Evolutionary conservation across 352 stramenopile genomes (phyloP), one percentile per base, ranked within the genome.

Genomic region (Pythium oligandrum): DNA sequence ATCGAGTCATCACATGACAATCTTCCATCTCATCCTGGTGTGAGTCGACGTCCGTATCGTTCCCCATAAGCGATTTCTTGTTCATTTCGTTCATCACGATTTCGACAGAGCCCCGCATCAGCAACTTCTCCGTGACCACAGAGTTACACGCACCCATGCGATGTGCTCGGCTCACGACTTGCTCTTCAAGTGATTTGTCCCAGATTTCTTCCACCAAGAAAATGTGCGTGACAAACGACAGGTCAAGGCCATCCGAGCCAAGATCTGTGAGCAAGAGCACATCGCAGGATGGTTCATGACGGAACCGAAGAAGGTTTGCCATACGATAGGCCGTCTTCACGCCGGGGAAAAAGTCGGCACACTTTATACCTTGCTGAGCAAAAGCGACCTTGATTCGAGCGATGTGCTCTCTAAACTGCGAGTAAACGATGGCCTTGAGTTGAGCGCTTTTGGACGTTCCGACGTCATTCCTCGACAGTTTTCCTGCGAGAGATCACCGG

Each of bases 151-250:
- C 87, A 34, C 97, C 97, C 86, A 99, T 98, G 49, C 97, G 81
- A 78, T 98, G 97, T 0, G 97, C 96, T 51, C 96, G 79, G 47
- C 91, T 94, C 33, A 99, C 80, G 44, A 98, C 93, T 73, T 99
- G 97, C 33, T 96, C 70, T 62, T 98, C 86, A 9, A 99, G 63
- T 10, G 83, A 96, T 53, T 96, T 95, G 65, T 99, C 96, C 82
- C 85, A 98, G 36, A 99, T 96, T 54, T 98, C 86, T 44, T 99
- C 95, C 61, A 98, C 84, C 35, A 98, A 70, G 55, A 98, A 98
- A n/a, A 99, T 97, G 67, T 99, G 94, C 31, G 96, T 99, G n/a
- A 98, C 93, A 73, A 99, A 99, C 42, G 88, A 98, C 9, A 99
- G 70, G 58, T 99, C 95, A 44, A 99, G 81, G 7, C 97, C 97